Base-by-base conservation (phyloP, 2,329 filamentous ascomycete genomes). In the Fusarium neocosmosporiellum region DNA sequence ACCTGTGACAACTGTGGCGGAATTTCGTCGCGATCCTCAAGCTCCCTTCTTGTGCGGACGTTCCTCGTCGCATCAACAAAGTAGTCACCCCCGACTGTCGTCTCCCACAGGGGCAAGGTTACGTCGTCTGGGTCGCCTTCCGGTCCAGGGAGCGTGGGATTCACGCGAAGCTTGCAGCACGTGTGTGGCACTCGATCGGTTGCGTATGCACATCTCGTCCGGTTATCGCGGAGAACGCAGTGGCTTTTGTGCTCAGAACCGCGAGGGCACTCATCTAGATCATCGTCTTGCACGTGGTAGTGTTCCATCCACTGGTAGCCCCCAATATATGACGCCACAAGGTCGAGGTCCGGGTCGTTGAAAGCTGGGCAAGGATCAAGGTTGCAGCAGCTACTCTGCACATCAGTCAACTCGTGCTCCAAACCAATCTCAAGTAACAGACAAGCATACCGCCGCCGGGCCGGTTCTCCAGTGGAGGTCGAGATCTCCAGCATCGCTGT, bases 251-350 rank as follows among this genome's bases (percentile, higher is more conserved):
- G 72, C 11, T 46, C 37, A 16, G 59, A 20, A n/a, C 72, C 70
- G 4, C 36, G 60, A n/a, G 67, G 63, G 50, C 72, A 74, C 57
- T 73, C 72, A 27, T 74, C 59, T 2, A 63, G 4, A 39, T 74
- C 72, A 20, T 62, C 48, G 43, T 73, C 72, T 48, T 67, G 67
- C 16, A 74, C 63, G 37, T 74, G 72, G 60, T 74, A 71, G 46
- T 74, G 72, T 29, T 69, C 63, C 53, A 71, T 66, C 43, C 53
- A 63, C 10, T n/a, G 60, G 33, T 66, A 67, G 16, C 65, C 67
- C n/a, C 70, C 70, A 22, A 74, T 59, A 13, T 63, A 66, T 3
- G 65, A 61, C 22, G 70, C 67, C 7, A 71, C 67, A 5, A 73
- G 63, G 29, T 73, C 70, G 9, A 70, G 31, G 3, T 69, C 63